These are phyloP conservation scores for Hericium coralloides DNA, from an alignment of 768 basidiomycete species.

Conservation along the genomic window DNA sequence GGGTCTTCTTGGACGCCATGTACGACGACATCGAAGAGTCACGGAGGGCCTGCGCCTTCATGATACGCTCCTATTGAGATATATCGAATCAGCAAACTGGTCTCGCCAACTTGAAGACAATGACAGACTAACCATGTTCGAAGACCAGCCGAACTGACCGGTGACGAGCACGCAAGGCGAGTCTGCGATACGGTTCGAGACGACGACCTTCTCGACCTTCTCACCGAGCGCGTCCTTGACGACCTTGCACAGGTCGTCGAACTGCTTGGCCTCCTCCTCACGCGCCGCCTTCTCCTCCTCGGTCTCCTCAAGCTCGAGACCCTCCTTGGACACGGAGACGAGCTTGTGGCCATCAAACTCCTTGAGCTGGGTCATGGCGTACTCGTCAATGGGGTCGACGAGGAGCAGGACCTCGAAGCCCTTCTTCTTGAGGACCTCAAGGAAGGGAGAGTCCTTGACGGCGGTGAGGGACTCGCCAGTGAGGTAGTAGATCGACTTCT, in stretches of 20 bases:
- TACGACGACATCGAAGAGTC: constrained; percentile 98
- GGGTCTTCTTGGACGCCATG: constrained; percentile 98
- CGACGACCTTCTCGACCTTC: constrained; percentile 98
- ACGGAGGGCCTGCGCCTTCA: constrained; percentile 97
- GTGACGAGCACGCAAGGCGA: constrained; percentile 97
- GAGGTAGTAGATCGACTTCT: constrained; percentile 99
- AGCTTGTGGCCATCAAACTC: constrained; percentile 99
- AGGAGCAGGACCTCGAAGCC: constrained; percentile 97
- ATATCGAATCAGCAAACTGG: neutral
- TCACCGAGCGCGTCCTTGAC: constrained; percentile 99
- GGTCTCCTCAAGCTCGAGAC: constrained; percentile 97
- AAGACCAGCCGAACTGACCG: constrained; percentile 99
- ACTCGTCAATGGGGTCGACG: constrained; percentile 98
- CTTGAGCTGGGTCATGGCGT: constrained; percentile 97
- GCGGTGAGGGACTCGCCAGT: constrained; percentile 95
- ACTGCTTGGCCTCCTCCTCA: constrained; percentile 79
- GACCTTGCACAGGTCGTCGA: constrained; percentile 80
- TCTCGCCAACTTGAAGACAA: neutral
- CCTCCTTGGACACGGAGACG: constrained; percentile 97
- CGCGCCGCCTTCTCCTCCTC: constrained; percentile 92
- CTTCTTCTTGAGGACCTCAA: constrained; percentile 99
- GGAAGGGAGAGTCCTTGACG: constrained; percentile 93
- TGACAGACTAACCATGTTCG: constrained; percentile 74
- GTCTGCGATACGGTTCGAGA: constrained; percentile 96
- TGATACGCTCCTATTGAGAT: constrained; percentile 73